These are phyloP conservation scores for Apiotrichum akiyoshidainum DNA, from an alignment of 1,284 basidiomycete species.

Conservation along the genomic window DNA sequence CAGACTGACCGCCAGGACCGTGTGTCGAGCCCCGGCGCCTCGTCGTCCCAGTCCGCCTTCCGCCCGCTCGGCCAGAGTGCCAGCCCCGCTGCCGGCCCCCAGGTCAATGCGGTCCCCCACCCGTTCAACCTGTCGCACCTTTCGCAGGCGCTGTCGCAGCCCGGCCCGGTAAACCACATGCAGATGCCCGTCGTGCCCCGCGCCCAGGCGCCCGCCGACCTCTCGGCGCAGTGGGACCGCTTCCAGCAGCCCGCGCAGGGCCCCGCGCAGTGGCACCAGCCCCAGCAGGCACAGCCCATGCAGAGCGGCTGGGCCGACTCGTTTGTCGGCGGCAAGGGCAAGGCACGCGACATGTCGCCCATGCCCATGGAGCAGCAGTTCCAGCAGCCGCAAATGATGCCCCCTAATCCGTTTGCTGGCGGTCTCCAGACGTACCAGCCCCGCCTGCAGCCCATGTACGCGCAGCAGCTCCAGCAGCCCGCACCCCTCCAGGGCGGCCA, in stretches of 20 bases:
- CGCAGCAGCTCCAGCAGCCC: slow-evolving; percentile 40
- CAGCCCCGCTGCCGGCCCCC: slow-evolving; percentile 7
- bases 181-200: not conserved
- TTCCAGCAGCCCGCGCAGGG: slow-evolving; percentile 11
- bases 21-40: slow-evolving; percentile 9
- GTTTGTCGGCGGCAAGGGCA: slow-evolving; percentile 25
- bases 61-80: slow-evolving; percentile 11
- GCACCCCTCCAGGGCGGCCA: slow-evolving; percentile 7
- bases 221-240: slow-evolving; percentile 16
- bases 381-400: slow-evolving; percentile 12
- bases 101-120: slow-evolving; percentile 25
- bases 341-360: slow-evolving; percentile 20
- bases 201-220: slow-evolving; percentile 10
- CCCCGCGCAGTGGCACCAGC: slow-evolving; percentile 21
- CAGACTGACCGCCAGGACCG: slow-evolving; percentile 12
- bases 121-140: slow-evolving; percentile 49
- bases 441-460: slow-evolving; percentile 19
- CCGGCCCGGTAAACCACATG: slow-evolving; percentile 9
- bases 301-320: slow-evolving; percentile 13
- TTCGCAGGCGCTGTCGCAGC: slow-evolving; percentile 34
- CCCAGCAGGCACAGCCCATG: slow-evolving; percentile 3
- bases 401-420: slow-evolving; percentile 16
- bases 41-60: slow-evolving; percentile 20
- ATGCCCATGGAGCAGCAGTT: slow-evolving; percentile 5
- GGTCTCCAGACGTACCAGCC: slow-evolving; percentile 21